Percentiles rank a stretch among this genome's conserved stretches.
Conservation (phyloP, 1,139 yeast genomes). For the Yamadazyma siamensis region DNA sequence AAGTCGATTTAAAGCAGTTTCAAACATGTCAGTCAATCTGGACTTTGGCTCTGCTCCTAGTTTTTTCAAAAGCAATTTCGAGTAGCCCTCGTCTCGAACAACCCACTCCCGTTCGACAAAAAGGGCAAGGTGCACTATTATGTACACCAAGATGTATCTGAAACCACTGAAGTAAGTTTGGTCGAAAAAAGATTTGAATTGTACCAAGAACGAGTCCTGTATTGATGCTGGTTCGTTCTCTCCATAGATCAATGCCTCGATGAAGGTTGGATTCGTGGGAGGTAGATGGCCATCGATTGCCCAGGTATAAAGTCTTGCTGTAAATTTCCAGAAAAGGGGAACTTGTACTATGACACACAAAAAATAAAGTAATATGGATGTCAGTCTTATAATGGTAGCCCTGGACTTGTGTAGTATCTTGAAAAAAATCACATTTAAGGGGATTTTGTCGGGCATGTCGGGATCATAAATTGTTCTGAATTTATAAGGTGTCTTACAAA, state of each 20-base stretch:
- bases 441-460: constrained; percentile 66
- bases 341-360: constrained; percentile 48
- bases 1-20: constrained; percentile 26
- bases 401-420: constrained; percentile 31
- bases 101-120: constrained; percentile 70
- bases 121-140: constrained; percentile 43
- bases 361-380: constrained; percentile 32
- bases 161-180: constrained; percentile 43
- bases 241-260: constrained; percentile 49
- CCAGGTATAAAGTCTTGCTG: constrained; percentile 52
- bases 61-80: constrained; percentile 49
- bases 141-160: constrained; percentile 32
- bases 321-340: constrained; percentile 55
- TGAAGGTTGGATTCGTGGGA: constrained; percentile 26
- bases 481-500: constrained; percentile 75
- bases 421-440: constrained; percentile 42
- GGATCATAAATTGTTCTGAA: constrained; percentile 72
- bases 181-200: constrained; percentile 18
- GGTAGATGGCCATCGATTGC: constrained; percentile 52
- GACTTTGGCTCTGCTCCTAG: constrained; percentile 57
- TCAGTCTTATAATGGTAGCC: constrained; percentile 20
- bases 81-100: constrained; percentile 65
- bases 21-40: constrained; percentile 37
- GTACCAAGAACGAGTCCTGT: background rate
- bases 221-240: constrained; percentile 14